A percentile compares a stretch with the other conserved stretches of the same genome.
phyloP scores from a whole-genome alignment of 352 stramenopile species.

The Discostella stelligera region DNA sequence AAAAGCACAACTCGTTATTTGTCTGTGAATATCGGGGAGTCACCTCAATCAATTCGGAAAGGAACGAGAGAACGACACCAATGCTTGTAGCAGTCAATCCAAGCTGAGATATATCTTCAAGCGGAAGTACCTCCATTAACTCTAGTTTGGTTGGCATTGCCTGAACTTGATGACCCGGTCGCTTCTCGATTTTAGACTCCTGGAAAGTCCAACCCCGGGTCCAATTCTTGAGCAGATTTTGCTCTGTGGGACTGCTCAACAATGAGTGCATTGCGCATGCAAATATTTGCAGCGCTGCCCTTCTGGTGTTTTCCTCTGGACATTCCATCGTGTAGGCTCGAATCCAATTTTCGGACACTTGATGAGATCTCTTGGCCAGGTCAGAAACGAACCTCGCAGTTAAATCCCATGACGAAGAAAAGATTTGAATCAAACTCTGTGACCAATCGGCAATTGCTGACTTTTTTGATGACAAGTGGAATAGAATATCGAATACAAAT shows the following conservation, averaged over 20 bases:
- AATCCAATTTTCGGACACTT: slow-evolving; percentile 79
- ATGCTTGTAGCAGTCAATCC: slow-evolving; percentile 55
- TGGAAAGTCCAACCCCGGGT: slow-evolving; percentile 61
- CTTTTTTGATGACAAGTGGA: slow-evolving; percentile 71
- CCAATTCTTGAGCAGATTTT: slow-evolving; percentile 65
- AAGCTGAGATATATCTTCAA: slow-evolving; percentile 46
- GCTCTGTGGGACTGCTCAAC: slow-evolving; percentile 55
- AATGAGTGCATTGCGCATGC: slow-evolving; percentile 53
- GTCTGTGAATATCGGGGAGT: slow-evolving; percentile 61
- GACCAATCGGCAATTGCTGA: slow-evolving; percentile 64
- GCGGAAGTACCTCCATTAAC: slow-evolving; percentile 14
- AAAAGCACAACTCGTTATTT: slow-evolving; percentile 66
- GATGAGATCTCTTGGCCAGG: slow-evolving; percentile 67
- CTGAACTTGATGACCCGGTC: slow-evolving; percentile 30
- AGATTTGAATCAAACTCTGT: slow-evolving; percentile 63
- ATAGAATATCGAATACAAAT: slow-evolving; percentile 82
- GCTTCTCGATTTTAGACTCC: slow-evolving; percentile 36
- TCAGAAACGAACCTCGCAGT: slow-evolving; percentile 64
- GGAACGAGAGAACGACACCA: slow-evolving; percentile 76
- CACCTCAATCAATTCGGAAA: slow-evolving; percentile 73
- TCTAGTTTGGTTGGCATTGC: slow-evolving; percentile 59
- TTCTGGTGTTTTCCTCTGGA: slow-evolving; percentile 60
- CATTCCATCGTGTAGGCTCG: slow-evolving; percentile 78
- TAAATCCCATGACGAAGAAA: slow-evolving; percentile 51
- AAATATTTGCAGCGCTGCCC: slow-evolving; percentile 68